Base-by-base conservation (phyloP, 2,329 filamentous ascomycete species). In the Rosellinia necatrix region DNA sequence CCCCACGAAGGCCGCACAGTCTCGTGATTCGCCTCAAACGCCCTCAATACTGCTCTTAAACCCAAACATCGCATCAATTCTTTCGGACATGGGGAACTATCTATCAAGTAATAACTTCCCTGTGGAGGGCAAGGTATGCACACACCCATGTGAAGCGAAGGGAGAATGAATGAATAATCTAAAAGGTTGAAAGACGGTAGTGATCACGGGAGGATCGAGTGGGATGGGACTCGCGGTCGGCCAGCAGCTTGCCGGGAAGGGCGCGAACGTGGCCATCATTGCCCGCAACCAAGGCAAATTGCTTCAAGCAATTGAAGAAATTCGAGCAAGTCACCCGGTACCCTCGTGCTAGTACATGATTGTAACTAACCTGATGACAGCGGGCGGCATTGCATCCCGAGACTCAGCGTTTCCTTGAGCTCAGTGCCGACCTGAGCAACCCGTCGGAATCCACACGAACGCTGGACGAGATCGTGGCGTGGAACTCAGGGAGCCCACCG, bases 121-220 rank as follows among this genome's bases (percentile, higher is more conserved):
- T 7, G 83, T 89, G 6, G 77, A 85, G 61, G 84, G 85, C 40
- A 80, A 79, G 70, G 86, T 87, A 65, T 53, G 49, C 10, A 17
- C 21, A 17, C 34, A 21, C n/a, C 4, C 35, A 12, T 22, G 5
- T 2, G 13, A 22, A 3, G 35, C 7, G 10, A 22, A 6, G 19
- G 17, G 35, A 40, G 12, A 37, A 19, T 21, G 12, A 15, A 35
- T 22, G 12, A 40, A 10, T 10, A n/a, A 40, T 40, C 30, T 38
- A 29, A 44, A 12, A 22, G n/a, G 12, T 29, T 44, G 29, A 17
- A 62, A 90, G 86, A 89, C 87, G 2, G 80, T 87, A 7, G 71
- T 90, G 35, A 78, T 91, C 49, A 90, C 88, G 0, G 88, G 88
- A 41, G 87, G 82, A 29, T 90, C 88, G 1, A 83, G 88, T 65